Conservation (phyloP, 108 stramenopile genomes). For the Fragilaria crotonensis region DNA sequence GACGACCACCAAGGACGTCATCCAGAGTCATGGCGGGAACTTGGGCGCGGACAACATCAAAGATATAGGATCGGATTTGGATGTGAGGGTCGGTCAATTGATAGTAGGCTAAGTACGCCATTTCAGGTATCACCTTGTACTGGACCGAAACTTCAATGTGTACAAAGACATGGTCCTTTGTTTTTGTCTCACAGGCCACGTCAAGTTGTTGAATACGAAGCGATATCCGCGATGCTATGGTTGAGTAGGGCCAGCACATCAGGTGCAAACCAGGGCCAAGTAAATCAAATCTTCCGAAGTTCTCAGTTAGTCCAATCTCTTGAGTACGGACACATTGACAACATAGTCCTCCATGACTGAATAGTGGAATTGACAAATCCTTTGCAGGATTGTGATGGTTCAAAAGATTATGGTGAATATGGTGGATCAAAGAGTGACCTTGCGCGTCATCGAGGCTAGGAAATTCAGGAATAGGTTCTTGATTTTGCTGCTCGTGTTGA, state of each 20-base stretch:
- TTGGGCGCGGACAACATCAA: slow-evolving; percentile 36
- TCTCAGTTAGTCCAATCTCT: background rate
- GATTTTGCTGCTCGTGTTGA: too few relatives aligned
- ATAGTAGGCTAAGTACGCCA: background rate
- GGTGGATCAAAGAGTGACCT: background rate
- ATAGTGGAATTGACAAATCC: background rate
- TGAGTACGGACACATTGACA: background rate
- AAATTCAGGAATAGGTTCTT: too few relatives aligned
- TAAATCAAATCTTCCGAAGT: background rate
- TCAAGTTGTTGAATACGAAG: slow-evolving; percentile 2
- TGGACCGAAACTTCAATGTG: background rate
- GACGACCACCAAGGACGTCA: slow-evolving; percentile 37
- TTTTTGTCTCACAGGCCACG: too few relatives aligned
- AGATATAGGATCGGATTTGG: slow-evolving; percentile 27
- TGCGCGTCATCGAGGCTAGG: too few relatives aligned
- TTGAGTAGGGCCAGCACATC: background rate
- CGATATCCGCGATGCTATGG: background rate
- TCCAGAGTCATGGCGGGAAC: slow-evolving; percentile 47
- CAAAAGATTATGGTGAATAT: background rate
- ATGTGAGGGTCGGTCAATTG: background rate
- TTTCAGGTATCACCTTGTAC: background rate
- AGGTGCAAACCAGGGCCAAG: background rate
- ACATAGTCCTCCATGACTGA: background rate
- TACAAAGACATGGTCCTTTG: background rate
- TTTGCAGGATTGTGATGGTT: background rate